Percentiles rank a stretch among this genome's conserved stretches.
These are phyloP conservation scores for Stagonosporopsis rhizophila DNA, from an alignment of 2,329 filamentous ascomycete genomes.

Conservation along the genomic window DNA sequence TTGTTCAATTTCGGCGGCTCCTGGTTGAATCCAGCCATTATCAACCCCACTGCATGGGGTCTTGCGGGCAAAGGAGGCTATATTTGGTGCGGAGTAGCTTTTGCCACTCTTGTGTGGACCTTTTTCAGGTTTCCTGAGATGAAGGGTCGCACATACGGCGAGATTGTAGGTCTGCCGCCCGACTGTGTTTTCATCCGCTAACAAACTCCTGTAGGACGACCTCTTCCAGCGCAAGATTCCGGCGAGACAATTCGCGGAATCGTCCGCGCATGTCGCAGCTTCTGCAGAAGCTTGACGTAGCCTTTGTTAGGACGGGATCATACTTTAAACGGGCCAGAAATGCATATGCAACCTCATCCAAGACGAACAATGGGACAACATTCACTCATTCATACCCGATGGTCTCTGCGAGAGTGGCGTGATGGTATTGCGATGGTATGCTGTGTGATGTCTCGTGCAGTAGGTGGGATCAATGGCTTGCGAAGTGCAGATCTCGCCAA, in stretches of 20 bases:
- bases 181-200: background rate
- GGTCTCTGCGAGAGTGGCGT: background rate
- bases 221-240: constrained; percentile 10
- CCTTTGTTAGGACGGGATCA: background rate
- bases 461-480: background rate
- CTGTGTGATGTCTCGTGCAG: background rate
- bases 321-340: background rate
- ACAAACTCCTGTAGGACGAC: background rate
- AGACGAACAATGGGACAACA: background rate
- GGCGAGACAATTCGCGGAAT: constrained; percentile 7
- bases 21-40: constrained; percentile 65
- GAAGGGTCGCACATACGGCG: constrained; percentile 77
- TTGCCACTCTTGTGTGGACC: constrained; percentile 77
- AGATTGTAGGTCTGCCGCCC: constrained; percentile 48
- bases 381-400: background rate
- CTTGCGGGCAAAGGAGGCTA: constrained; percentile 78
- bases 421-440: background rate
- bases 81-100: constrained; percentile 81
- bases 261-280: constrained; percentile 12
- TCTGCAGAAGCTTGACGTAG: background rate
- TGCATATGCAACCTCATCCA: background rate
- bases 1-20: constrained; percentile 51
- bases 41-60: constrained; percentile 68
- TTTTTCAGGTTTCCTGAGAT: constrained; percentile 82
- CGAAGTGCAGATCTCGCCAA: background rate